Conservation (phyloP, 2,329 filamentous ascomycete species). For the Ustulina deusta region DNA sequence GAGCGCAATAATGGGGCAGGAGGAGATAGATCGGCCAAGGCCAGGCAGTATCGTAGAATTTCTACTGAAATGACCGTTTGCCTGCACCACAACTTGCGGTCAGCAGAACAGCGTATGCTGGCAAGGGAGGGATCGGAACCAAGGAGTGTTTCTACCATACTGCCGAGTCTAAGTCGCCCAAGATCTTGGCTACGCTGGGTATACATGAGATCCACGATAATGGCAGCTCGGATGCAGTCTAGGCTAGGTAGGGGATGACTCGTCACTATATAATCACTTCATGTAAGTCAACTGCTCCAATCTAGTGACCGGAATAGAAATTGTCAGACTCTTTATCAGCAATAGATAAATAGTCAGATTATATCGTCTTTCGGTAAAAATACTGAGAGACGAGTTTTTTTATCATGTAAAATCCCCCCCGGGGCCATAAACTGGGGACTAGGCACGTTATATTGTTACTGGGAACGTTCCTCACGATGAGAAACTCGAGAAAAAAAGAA, state of each 20-base stretch:
- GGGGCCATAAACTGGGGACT: neutral
- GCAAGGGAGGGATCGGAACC: conserved; percentile 14
- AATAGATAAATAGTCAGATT: neutral
- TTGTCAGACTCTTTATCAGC: neutral
- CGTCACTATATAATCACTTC: conserved; percentile 5
- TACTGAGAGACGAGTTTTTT: neutral
- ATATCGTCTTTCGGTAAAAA: neutral
- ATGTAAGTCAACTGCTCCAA: conserved; percentile 6
- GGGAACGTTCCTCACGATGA: neutral
- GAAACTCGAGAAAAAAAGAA: neutral
- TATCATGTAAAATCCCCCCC: neutral
- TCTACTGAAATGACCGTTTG: conserved; percentile 4
- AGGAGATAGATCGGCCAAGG: conserved; percentile 14
- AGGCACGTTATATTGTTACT: neutral
- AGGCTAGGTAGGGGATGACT: conserved; percentile 7
- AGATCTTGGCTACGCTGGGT: conserved; percentile 16
- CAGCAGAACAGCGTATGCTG: conserved; percentile 31
- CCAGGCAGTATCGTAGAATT: conserved; percentile 14
- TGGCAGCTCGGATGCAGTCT: conserved; percentile 14
- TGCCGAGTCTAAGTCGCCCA: conserved; percentile 8
- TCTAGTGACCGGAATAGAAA: neutral
- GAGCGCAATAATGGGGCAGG: neutral
- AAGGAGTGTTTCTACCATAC: conserved; percentile 4
- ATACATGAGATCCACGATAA: conserved; percentile 25
- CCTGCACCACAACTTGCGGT: conserved; percentile 32